Conservation (phyloP, 2,329 filamentous ascomycete species). For the Teratosphaeria pseudoeucalypti region DNA sequence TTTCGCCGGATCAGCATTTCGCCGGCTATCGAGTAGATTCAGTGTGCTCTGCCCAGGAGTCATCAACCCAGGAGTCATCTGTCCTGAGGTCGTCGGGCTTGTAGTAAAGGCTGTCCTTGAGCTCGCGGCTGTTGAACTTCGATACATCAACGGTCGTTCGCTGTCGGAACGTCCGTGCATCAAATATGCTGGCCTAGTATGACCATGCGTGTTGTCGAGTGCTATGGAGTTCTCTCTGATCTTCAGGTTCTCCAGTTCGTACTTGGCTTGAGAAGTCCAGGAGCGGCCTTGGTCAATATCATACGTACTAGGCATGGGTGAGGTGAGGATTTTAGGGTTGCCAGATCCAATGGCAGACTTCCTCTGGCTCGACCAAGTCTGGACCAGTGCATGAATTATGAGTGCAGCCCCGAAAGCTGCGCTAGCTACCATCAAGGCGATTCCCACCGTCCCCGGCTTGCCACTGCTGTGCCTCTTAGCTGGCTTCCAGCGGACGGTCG, state of each 20-base stretch:
- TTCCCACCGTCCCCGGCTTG: constrained; percentile 1
- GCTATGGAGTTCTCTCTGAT: background rate
- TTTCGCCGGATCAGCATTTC: background rate
- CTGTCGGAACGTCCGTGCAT: constrained; percentile 4
- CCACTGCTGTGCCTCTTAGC: background rate
- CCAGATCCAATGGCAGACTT: background rate
- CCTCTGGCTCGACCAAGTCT: constrained; percentile 3
- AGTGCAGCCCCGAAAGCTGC: constrained; percentile 7
- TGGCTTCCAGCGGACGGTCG: constrained; percentile 2
- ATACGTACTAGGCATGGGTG: constrained; percentile 2
- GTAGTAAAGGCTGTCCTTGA: constrained; percentile 1
- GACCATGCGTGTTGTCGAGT: constrained; percentile 1
- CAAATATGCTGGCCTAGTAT: background rate
- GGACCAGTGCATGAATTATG: constrained; percentile 5
- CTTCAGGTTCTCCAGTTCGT: constrained; percentile 4
- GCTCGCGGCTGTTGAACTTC: constrained; percentile 6
- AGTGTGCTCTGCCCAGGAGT: background rate
- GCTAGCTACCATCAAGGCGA: constrained; percentile 5
- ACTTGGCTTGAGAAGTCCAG: constrained; percentile 5
- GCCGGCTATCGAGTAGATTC: background rate
- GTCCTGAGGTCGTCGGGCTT: background rate
- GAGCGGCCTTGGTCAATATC: background rate
- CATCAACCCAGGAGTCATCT: background rate
- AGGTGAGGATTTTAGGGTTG: constrained; percentile 4
- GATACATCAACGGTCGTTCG: constrained; percentile 4